Evolutionary conservation across 2,329 filamentous ascomycete genomes (phyloP).

Genomic region (Beauveria varroae): DNA sequence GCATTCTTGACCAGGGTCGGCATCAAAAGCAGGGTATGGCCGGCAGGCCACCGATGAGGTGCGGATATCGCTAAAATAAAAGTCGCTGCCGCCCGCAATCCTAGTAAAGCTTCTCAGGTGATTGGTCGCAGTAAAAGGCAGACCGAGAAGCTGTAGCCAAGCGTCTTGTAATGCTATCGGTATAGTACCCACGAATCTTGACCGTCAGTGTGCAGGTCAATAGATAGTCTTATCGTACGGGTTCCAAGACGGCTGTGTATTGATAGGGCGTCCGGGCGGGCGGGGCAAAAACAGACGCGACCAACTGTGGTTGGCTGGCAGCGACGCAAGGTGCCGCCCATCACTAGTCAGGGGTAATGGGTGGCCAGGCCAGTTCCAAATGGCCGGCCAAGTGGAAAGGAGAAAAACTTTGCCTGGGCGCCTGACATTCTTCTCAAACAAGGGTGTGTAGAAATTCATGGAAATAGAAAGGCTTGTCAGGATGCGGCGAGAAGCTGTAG

Average conservation of each 20-base stretch:
- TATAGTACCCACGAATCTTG: no score
- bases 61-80: neutral
- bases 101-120: no score
- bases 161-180: neutral
- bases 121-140: neutral
- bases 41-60: neutral
- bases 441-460: neutral
- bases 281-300: neutral
- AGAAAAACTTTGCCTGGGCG: slow-evolving; percentile 1
- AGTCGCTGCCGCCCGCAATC: neutral
- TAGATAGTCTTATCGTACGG: neutral
- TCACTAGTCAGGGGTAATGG: slow-evolving; percentile 7
- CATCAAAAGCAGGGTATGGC: neutral
- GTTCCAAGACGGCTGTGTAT: neutral
- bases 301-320: neutral
- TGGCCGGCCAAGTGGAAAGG: neutral
- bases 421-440: neutral
- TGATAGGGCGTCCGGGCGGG: neutral
- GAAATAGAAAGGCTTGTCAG: neutral
- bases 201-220: no score
- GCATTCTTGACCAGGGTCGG: slow-evolving; percentile 27
- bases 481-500: neutral
- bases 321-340: neutral
- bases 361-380: neutral
- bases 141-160: neutral